Conservation (phyloP, 1,139 yeast species). For the Hanseniaspora uvarum region DNA sequence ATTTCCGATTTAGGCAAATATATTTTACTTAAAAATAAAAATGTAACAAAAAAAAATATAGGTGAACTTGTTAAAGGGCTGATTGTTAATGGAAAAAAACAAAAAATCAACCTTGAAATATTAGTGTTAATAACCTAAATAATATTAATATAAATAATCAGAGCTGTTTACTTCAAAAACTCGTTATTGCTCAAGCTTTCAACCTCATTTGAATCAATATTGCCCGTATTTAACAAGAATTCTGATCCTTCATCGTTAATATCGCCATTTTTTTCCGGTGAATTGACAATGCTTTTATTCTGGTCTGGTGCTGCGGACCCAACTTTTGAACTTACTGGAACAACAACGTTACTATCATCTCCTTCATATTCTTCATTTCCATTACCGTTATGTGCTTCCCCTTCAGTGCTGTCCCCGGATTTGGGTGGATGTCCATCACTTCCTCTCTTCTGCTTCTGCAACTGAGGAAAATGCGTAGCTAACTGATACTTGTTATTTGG, state of each 20-base stretch:
- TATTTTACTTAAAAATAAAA: background rate
- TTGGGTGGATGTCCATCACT: background rate
- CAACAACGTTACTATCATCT: constrained; percentile 11
- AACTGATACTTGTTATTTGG: background rate
- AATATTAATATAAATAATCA: background rate
- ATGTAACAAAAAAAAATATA: background rate
- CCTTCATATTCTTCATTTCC: background rate
- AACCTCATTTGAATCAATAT: background rate
- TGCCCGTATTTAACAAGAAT: background rate
- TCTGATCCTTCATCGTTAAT: background rate
- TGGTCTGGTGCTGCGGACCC: constrained; percentile 2
- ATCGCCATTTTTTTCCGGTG: background rate
- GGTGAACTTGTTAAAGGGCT: too few species aligned
- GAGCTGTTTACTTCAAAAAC: background rate
- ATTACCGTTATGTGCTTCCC: background rate
- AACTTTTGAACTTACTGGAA: constrained; percentile 10
- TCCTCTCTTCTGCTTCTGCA: constrained; percentile 6
- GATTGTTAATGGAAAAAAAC: background rate
- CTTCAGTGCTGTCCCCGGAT: background rate
- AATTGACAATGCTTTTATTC: background rate
- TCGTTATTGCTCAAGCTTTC: background rate
- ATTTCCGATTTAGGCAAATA: background rate
- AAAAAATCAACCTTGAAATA: background rate
- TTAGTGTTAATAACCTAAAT: too few species aligned
- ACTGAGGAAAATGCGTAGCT: constrained; percentile 4